Percentiles rank a stretch among this genome's conserved stretches.
Evolutionary conservation across 345 rosid genomes (phyloP).

Genomic region (Arabidopsis suecica): DNA sequence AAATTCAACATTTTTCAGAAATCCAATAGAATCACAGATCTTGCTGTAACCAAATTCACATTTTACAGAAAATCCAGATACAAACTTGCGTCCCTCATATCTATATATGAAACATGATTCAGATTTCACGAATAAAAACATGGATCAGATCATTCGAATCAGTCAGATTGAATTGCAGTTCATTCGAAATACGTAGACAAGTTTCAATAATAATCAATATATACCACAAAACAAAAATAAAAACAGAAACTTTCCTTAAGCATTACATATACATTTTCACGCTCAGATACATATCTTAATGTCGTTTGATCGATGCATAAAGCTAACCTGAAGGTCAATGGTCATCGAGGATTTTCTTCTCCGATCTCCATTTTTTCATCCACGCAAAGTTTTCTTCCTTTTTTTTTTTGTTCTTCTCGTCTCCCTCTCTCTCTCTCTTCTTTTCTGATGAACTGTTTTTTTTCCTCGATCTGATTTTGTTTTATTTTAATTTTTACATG

Average conservation of each 20-base stretch:
- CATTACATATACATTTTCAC: conserved; percentile 10
- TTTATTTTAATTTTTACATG: background rate
- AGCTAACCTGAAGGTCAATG: conserved; percentile 46
- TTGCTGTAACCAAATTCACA: conserved; percentile 10
- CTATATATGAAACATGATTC: conserved; percentile 22
- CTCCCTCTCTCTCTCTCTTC: conserved; percentile 25
- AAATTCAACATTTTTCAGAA: conserved; percentile 13
- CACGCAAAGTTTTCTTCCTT: conserved; percentile 40
- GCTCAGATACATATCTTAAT: background rate
- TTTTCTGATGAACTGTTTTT: conserved; percentile 13
- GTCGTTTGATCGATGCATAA: conserved; percentile 8
- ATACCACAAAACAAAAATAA: background rate
- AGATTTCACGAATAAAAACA: conserved; percentile 24
- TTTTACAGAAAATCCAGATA: conserved; percentile 7
- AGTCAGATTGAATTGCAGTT: conserved; percentile 14
- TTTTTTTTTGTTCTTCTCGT: conserved; percentile 23
- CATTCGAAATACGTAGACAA: background rate
- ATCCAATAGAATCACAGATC: conserved; percentile 25
- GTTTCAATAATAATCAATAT: background rate
- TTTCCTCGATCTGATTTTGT: background rate
- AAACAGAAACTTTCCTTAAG: conserved; percentile 24
- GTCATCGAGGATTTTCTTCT: conserved; percentile 57
- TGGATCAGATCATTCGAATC: conserved; percentile 35
- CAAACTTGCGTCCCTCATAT: conserved; percentile 15
- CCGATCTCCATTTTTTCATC: conserved; percentile 55